Percentiles rank a stretch among this genome's conserved stretches.
phyloP scores from a whole-genome alignment of 371 early-diverging fungal genomes.

The Saksenaea vasiformis region DNA sequence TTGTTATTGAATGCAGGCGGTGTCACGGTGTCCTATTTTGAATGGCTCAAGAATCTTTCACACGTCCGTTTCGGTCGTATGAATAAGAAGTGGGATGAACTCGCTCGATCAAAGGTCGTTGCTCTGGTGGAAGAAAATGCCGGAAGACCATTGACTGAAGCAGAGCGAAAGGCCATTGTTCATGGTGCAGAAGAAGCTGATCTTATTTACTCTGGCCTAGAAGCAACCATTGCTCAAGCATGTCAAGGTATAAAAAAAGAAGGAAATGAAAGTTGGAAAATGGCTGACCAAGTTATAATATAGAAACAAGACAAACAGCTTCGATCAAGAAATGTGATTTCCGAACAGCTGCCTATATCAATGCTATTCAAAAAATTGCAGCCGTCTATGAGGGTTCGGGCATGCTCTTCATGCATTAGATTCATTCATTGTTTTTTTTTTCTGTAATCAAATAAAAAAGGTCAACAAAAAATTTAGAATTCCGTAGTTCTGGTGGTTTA shows the following conservation, averaged over 20 bases:
- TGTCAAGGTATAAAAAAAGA: slow-evolving; percentile 67
- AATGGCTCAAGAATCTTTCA: slow-evolving; percentile 84
- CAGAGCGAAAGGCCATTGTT: slow-evolving; percentile 46
- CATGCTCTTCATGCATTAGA: slow-evolving; percentile 71
- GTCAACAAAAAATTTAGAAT: not conserved
- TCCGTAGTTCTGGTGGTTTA: too few species aligned
- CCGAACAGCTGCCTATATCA: slow-evolving; percentile 83
- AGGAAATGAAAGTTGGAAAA: slow-evolving; percentile 1
- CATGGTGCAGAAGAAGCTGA: slow-evolving; percentile 92
- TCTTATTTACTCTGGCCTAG: slow-evolving; percentile 88
- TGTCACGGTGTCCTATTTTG: slow-evolving; percentile 86
- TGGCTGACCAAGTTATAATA: not conserved
- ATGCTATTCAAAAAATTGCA: slow-evolving; percentile 89
- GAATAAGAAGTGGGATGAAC: slow-evolving; percentile 91
- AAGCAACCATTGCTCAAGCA: slow-evolving; percentile 88
- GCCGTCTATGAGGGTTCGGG: slow-evolving; percentile 78
- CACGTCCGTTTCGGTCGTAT: slow-evolving; percentile 91
- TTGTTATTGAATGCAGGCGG: slow-evolving; percentile 87
- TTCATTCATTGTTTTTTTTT: slow-evolving; percentile 2
- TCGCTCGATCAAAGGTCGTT: slow-evolving; percentile 75
- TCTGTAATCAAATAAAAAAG: not conserved
- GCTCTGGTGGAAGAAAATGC: slow-evolving; percentile 81
- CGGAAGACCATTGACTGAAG: slow-evolving; percentile 39
- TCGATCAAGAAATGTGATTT: slow-evolving; percentile 73
- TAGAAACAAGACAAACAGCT: slow-evolving; percentile 57